phyloP scores from a whole-genome alignment of 1,139 yeast genomes.

The Saccharomyces hybrid region DNA sequence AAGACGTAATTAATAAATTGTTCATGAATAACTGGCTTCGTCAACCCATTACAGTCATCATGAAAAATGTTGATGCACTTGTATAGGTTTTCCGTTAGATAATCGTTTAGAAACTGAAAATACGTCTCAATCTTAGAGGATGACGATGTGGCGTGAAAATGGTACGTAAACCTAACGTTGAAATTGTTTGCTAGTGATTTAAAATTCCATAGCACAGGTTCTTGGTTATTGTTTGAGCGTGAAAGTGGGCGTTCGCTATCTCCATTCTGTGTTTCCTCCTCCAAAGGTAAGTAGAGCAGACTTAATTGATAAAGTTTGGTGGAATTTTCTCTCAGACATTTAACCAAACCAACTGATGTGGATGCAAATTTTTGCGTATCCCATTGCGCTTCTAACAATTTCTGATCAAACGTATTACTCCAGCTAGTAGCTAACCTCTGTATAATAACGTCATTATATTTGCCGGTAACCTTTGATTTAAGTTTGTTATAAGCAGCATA shows the following conservation, averaged over 20 bases:
- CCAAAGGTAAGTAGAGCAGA: constrained; percentile 30
- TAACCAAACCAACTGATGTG: constrained; percentile 13
- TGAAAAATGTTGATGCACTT: constrained; percentile 28
- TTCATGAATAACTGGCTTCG: constrained; percentile 24
- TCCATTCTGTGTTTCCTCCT: background rate
- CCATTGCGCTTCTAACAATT: constrained; percentile 23
- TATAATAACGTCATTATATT: constrained; percentile 3
- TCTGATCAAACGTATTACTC: constrained; percentile 6
- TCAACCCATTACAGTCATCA: constrained; percentile 19
- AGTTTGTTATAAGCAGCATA: background rate
- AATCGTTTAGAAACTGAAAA: constrained; percentile 47
- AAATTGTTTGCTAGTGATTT: constrained; percentile 51
- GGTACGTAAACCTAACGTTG: constrained; percentile 58
- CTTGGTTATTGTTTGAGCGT: constrained; percentile 25
- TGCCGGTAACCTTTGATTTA: background rate
- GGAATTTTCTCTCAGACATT: constrained; percentile 16
- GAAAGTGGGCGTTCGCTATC: background rate
- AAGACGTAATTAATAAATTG: constrained; percentile 34
- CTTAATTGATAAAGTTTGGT: constrained; percentile 36
- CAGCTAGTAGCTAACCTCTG: constrained; percentile 5
- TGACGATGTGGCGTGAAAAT: constrained; percentile 45
- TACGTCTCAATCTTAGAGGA: constrained; percentile 38
- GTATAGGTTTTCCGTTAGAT: constrained; percentile 28
- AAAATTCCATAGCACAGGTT: constrained; percentile 52
- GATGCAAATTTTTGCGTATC: constrained; percentile 19